A percentile compares a stretch with the other conserved stretches of the same genome.
Conservation (phyloP, 1,284 basidiomycete genomes). For the Sphagnurus paluster region DNA sequence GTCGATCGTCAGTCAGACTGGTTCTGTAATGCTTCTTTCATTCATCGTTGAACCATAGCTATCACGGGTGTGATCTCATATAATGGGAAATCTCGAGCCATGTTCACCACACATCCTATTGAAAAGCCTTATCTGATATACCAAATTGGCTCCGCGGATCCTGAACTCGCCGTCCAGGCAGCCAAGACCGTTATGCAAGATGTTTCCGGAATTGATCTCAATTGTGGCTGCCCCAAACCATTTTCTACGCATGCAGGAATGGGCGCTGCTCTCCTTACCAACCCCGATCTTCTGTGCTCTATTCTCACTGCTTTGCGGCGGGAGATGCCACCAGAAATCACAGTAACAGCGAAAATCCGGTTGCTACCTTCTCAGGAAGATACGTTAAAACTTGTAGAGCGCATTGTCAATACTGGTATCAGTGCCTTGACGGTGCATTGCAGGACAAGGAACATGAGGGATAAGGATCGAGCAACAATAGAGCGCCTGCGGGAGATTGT, state of each 20-base stretch:
- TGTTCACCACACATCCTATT: slow-evolving; percentile 93
- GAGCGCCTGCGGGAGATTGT: slow-evolving; percentile 85
- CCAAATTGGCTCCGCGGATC: slow-evolving; percentile 91
- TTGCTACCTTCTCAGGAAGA: slow-evolving; percentile 84
- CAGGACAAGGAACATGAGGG: slow-evolving; percentile 91
- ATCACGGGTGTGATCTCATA: slow-evolving; percentile 89
- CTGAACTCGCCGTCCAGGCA: slow-evolving; percentile 89
- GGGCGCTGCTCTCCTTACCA: slow-evolving; percentile 94
- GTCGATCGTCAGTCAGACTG: slow-evolving; percentile 73
- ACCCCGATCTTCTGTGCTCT: slow-evolving; percentile 87
- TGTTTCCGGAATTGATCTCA: slow-evolving; percentile 92
- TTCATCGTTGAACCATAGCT: slow-evolving; percentile 43
- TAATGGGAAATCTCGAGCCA: slow-evolving; percentile 76
- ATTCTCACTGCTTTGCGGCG: slow-evolving; percentile 79
- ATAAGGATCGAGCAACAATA: slow-evolving; percentile 78
- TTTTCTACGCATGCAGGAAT: slow-evolving; percentile 96
- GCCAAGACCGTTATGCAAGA: slow-evolving; percentile 87
- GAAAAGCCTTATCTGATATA: slow-evolving; percentile 91
- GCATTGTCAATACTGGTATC: slow-evolving; percentile 87
- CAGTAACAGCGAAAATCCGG: slow-evolving; percentile 91
- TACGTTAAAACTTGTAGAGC: slow-evolving; percentile 84
- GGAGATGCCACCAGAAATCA: slow-evolving; percentile 76
- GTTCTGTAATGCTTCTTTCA: neutral
- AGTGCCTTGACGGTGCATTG: slow-evolving; percentile 94
- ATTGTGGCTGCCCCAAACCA: slow-evolving; percentile 94